A percentile compares a stretch with the other conserved stretches of the same genome.
These are phyloP conservation scores for Candida ficus DNA, from an alignment of 805 yeast genomes.

Conservation along the genomic window DNA sequence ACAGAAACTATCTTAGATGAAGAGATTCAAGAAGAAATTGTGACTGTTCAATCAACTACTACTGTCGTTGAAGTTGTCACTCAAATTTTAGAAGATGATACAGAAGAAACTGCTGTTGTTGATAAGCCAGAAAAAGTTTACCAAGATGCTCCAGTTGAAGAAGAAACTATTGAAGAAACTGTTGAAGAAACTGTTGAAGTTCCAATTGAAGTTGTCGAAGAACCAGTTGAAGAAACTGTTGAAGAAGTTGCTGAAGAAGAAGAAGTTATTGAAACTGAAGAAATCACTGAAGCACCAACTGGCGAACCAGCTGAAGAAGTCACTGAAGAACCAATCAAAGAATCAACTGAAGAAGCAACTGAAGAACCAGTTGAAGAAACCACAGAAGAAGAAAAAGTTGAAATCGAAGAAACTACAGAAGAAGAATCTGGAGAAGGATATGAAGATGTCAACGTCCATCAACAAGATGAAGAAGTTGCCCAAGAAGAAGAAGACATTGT, in stretches of 20 bases:
- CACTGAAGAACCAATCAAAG: too few relatives aligned
- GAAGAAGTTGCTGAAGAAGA: slow-evolving; percentile 1
- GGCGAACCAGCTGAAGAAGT: too few relatives aligned
- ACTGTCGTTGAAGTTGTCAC: neutral
- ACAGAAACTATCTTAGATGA: slow-evolving; percentile 5
- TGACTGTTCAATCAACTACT: neutral
- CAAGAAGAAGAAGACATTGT: slow-evolving; percentile 2
- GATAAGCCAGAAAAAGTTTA: neutral
- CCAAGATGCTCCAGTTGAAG: neutral
- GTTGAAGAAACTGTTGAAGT: too few relatives aligned
- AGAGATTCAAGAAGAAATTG: neutral
- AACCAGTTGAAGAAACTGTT: neutral
- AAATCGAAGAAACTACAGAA: slow-evolving; percentile 2
- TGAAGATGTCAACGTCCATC: slow-evolving; percentile 7
- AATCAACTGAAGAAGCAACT: neutral
- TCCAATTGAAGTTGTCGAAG: too few relatives aligned
- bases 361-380: slow-evolving; percentile 3
- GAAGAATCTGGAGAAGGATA: slow-evolving; percentile 4
- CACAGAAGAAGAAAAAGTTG: slow-evolving; percentile 4
- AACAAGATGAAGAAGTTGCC: slow-evolving; percentile 2
- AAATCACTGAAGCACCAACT: too few relatives aligned
- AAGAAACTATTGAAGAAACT: slow-evolving; percentile 2
- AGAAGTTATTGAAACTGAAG: too few relatives aligned
- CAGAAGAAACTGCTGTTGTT: neutral
- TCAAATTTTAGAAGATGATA: neutral